Percentiles rank a stretch among this genome's conserved stretches.
Evolutionary conservation across 805 yeast species (phyloP).

Genomic region (Hanseniaspora clermontiae): DNA sequence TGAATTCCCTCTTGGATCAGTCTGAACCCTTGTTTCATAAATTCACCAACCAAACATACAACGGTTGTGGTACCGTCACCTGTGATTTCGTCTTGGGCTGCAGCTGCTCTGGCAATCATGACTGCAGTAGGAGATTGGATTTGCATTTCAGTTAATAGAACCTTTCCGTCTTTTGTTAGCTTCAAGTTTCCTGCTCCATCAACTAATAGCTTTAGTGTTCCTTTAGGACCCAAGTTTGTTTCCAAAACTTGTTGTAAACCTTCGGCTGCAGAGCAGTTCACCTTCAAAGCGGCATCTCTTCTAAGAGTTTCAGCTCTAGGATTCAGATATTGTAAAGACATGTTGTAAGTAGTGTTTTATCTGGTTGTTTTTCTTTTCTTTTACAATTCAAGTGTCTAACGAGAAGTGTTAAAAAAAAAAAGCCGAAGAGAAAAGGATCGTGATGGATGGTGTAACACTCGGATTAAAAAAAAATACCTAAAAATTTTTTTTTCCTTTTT

Average conservation of each 20-base stretch:
- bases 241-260: constrained; percentile 88
- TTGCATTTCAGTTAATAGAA: constrained; percentile 88
- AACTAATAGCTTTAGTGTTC: constrained; percentile 89
- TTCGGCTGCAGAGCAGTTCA: constrained; percentile 90
- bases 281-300: constrained; percentile 89
- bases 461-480: not conserved
- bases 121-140: constrained; percentile 84
- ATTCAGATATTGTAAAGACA: constrained; percentile 74
- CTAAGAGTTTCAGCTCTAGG: constrained; percentile 97
- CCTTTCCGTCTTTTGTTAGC: constrained; percentile 94
- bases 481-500: not conserved
- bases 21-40: constrained; percentile 87
- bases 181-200: constrained; percentile 95
- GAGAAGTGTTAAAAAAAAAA: not conserved
- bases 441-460: too few species aligned
- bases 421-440: too few species aligned
- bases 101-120: constrained; percentile 91
- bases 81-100: constrained; percentile 98
- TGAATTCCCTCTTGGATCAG: constrained; percentile 88
- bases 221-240: constrained; percentile 91
- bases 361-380: too few species aligned
- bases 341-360: constrained; percentile 14
- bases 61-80: constrained; percentile 99
- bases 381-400: not conserved
- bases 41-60: constrained; percentile 83